Conservation (phyloP, 164 flowering plant species). For the Dillenia suffruticosa region DNA sequence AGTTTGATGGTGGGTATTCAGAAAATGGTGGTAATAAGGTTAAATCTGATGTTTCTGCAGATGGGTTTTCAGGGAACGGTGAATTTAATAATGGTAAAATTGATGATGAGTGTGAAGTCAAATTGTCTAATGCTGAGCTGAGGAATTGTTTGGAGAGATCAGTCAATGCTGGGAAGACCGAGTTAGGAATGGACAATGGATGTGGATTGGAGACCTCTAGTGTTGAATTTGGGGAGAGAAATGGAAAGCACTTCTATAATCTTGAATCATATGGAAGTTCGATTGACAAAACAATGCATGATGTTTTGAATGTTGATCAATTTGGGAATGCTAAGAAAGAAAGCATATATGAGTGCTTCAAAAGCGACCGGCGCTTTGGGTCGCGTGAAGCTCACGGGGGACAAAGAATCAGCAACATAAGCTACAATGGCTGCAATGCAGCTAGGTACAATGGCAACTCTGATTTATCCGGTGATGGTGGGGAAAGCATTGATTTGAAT, state of each 20-base stretch:
- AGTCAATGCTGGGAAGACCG: no score
- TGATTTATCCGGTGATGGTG: slow-evolving; percentile 10
- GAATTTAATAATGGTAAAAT: slow-evolving; percentile 17
- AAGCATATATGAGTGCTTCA: slow-evolving; percentile 41
- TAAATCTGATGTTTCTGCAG: slow-evolving; percentile 27
- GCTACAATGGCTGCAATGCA: slow-evolving; percentile 25
- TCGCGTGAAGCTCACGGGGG: slow-evolving; percentile 64
- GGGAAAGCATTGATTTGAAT: slow-evolving; percentile 25
- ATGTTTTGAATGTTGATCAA: slow-evolving; percentile 12
- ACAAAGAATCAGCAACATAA: slow-evolving; percentile 52
- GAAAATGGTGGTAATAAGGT: slow-evolving; percentile 18
- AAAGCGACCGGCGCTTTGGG: slow-evolving; percentile 46
- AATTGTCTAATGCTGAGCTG: slow-evolving; percentile 15
- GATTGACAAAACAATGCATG: slow-evolving; percentile 13
- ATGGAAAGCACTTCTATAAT: slow-evolving; percentile 10
- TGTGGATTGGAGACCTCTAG: slow-evolving; percentile 16
- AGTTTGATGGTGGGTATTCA: neutral
- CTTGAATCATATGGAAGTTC: slow-evolving; percentile 16
- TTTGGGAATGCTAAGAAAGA: slow-evolving; percentile 22
- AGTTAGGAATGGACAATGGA: neutral
- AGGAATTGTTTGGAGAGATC: slow-evolving; percentile 10
- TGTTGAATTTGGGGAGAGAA: slow-evolving; percentile 26
- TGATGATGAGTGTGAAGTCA: slow-evolving; percentile 18
- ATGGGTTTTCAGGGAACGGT: slow-evolving; percentile 29
- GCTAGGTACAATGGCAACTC: slow-evolving; percentile 31